phyloP scores from a whole-genome alignment of 768 basidiomycete genomes.

The Termitomyces sp. region DNA sequence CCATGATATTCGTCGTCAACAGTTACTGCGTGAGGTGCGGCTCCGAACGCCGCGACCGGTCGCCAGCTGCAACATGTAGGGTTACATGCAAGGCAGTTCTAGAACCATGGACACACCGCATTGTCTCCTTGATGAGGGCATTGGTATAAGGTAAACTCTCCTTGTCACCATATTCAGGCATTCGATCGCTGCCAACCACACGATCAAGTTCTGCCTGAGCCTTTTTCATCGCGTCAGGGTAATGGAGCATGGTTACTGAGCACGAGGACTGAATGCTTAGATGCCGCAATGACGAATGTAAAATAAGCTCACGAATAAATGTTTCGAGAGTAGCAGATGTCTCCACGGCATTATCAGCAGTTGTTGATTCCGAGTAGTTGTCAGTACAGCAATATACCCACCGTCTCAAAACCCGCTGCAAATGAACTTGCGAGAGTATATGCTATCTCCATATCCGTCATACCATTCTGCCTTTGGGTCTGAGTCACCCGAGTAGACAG shows the following conservation, averaged over 20 bases:
- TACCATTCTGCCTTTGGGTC: constrained; percentile 31
- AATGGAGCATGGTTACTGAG: constrained; percentile 35
- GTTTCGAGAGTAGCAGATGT: constrained; percentile 2
- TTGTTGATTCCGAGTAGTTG: background rate
- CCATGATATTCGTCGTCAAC: constrained; percentile 34
- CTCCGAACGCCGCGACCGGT: constrained; percentile 14
- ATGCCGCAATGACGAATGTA: background rate
- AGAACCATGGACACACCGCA: constrained; percentile 16
- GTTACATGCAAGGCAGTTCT: too few relatives aligned
- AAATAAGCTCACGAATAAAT: constrained; percentile 7
- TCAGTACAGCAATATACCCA: background rate
- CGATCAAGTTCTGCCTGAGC: constrained; percentile 39
- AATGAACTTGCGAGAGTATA: constrained; percentile 43
- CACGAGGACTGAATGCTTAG: background rate
- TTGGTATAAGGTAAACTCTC: constrained; percentile 32
- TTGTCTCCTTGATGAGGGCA: constrained; percentile 35
- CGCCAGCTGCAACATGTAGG: constrained; percentile 7
- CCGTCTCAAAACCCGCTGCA: constrained; percentile 40
- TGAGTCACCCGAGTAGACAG: constrained; percentile 34
- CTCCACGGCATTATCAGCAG: background rate
- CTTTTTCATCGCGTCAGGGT: constrained; percentile 32
- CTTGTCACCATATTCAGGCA: constrained; percentile 35
- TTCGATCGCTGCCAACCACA: constrained; percentile 31
- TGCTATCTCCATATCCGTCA: constrained; percentile 40
- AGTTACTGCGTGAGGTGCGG: constrained; percentile 33